Conservation (phyloP, 768 basidiomycete genomes). For the Fomitopsis pulvina region DNA sequence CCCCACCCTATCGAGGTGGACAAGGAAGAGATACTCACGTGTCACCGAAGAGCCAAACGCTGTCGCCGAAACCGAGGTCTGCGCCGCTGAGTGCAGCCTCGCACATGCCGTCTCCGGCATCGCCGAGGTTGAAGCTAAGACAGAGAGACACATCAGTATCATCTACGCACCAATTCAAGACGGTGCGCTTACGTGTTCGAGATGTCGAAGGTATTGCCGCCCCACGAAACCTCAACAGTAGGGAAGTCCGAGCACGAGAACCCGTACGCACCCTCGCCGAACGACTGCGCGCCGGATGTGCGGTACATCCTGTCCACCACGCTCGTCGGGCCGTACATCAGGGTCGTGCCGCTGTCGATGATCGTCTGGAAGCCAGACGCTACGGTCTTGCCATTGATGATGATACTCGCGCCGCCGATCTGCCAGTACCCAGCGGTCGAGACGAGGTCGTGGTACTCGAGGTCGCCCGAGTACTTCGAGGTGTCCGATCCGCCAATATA, state of each 20-base stretch:
- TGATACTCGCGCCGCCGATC: constrained; percentile 19
- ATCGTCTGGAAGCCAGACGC: constrained; percentile 13
- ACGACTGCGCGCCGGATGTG: constrained; percentile 12
- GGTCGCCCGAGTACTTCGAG: constrained; percentile 35
- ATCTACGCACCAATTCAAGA: constrained; percentile 12
- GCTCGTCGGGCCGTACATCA: constrained; percentile 16
- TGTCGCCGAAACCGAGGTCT: neutral
- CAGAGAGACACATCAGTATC: neutral
- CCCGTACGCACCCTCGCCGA: constrained; percentile 21
- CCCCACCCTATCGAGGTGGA: constrained; percentile 23
- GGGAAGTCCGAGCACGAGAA: constrained; percentile 15
- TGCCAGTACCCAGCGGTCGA: constrained; percentile 21
- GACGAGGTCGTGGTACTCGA: constrained; percentile 22
- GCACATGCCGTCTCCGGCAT: neutral
- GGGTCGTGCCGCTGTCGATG: constrained; percentile 18
- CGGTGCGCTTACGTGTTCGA: constrained; percentile 4
- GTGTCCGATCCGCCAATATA: constrained; percentile 49
- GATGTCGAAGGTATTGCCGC: constrained; percentile 20
- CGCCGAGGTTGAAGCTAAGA: constrained; percentile 13
- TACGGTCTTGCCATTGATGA: constrained; percentile 15
- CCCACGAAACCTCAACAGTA: constrained; percentile 24
- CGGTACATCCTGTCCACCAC: constrained; percentile 15
- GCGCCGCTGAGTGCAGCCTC: constrained; percentile 1
- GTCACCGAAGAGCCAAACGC: constrained; percentile 9
- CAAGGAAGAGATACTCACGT: constrained; percentile 1